Evolutionary conservation across 345 rosid species (phyloP).

Genomic region (Dipteronia dyeriana): DNA sequence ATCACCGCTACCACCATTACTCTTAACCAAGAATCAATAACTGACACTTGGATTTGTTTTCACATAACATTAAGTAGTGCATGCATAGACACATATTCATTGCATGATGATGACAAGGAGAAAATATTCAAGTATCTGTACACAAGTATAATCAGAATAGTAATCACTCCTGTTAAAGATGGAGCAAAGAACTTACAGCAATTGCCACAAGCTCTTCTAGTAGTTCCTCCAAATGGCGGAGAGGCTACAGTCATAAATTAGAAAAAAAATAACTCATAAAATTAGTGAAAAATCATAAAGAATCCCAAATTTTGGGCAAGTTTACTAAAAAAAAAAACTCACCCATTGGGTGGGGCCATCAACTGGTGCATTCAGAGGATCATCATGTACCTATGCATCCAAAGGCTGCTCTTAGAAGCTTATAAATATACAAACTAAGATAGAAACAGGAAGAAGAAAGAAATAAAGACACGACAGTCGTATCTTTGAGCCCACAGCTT

Average conservation of each 20-base stretch:
- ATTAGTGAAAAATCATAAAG: neutral
- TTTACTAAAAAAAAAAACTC: constrained; percentile 34
- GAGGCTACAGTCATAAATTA: constrained; percentile 53
- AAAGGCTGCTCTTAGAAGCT: constrained; percentile 27
- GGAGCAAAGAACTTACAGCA: constrained; percentile 63
- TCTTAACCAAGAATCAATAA: neutral
- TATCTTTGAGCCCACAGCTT: neutral
- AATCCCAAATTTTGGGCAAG: neutral
- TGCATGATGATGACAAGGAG: neutral
- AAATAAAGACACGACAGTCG: neutral
- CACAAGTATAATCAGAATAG: neutral
- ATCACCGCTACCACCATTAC: neutral
- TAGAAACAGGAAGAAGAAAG: neutral
- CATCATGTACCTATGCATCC: constrained; percentile 81
- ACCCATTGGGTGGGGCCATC: constrained; percentile 99
- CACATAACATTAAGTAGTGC: neutral
- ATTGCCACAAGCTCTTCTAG: constrained; percentile 87
- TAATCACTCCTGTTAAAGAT: constrained; percentile 6
- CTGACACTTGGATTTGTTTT: neutral
- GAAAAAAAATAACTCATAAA: constrained; percentile 10
- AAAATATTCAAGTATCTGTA: neutral
- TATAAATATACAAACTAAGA: constrained; percentile 1
- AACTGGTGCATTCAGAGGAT: constrained; percentile 91
- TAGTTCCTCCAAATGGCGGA: constrained; percentile 84
- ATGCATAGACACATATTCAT: neutral